Evolutionary conservation across 768 basidiomycete species (phyloP), one percentile per base, ranked within the genome.

Genomic region (Termitomyces sp.): DNA sequence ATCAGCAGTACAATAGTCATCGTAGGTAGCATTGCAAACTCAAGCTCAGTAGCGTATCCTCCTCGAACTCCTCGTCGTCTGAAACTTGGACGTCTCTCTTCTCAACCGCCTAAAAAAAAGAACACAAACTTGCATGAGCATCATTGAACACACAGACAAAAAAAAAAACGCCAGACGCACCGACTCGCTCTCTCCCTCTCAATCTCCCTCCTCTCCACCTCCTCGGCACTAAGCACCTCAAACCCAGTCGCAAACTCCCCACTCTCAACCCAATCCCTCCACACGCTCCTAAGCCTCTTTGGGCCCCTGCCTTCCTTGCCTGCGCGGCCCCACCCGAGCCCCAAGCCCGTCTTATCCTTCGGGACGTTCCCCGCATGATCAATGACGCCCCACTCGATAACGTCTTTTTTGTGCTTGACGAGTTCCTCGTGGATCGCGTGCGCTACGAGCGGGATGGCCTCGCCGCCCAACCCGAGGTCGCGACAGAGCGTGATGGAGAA

Each of bases 341-440:
- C 90, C 21, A 90, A 74, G 1, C 91, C 92, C 3, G 90, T 91
- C 73, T 90, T 90, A 64, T 91, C 90, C 69, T 91, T 90, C 67
- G 88, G 69, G 59, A 88, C 11, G 21, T 38, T 38, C 4, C 27
- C 54, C 3, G 44, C 32, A 19, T 32, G 43, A 27, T 57, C 85
- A 43, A 98, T 80, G 29, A 98, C 84, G 19, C 96, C 93, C 85
- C 94, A 90, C 67, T 98, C 97, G 34, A 98, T 82, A 5, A 89
- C 92, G 68, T 97, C 95, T 64, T 91, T 92, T 69, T 96, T 98
- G 71, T 97, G 94, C 69, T 92, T 92, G 65, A 96, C 78, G 44
- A 99, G 81, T 67, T 99, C 97, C 67, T 98, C 97, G 69, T 96
- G 94, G 16, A 99, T 74, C 1, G 97, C 95, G 68, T 95, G 92